Evolutionary conservation across 176 grass and related monocot species (phyloP), one percentile per base, ranked within the genome.

Genomic region (Oryza meyeriana): DNA sequence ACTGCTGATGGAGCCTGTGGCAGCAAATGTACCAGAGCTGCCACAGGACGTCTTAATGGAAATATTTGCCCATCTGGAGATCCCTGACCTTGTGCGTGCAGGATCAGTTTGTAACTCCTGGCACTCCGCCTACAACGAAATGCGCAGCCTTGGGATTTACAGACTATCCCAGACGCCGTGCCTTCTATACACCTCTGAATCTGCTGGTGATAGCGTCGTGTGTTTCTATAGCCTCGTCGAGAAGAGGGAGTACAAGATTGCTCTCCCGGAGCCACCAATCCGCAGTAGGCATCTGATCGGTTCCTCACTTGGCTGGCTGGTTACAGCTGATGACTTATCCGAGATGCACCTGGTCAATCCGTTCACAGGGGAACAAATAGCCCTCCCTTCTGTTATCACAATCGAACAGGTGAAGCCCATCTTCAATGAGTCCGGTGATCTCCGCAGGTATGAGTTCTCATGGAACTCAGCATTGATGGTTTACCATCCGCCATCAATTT

Each of bases 161-260:
- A 71, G 44, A 16, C 38, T 5, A 24, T 12, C 22, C 67, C 67
- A 70, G 67, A 70, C 67, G 40, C 69, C 69, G 1, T 72, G 69
- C 69, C 69, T 72, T 5, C 25, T 72, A 5, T 47, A 73, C 70
- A 72, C 69, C 69, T 72, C 25, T 16, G 40, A 42, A 44, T 72
- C 25, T 17, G 25, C 69, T 29, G 69, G 69, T 9, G 39, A 47
- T 5, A 72, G 25, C 7, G 69, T 18, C 5, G 40, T 25, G 2
- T 27, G 13, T 22, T 40, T 72, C 69, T 72, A 72, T 25, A 72
- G 40, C 40, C 39, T 72, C 9, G 69, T 25, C 5, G 40, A 72
- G 25, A 47, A 47, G 40, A 45, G 26, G 40, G 14, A 14, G 8
- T 70, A 70, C 35, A 70, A 41, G 36, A 6, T 70, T 5, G 14